These are phyloP conservation scores for Metschnikowia peoriensis DNA, from an alignment of 805 yeast genomes.

Conservation along the genomic window DNA sequence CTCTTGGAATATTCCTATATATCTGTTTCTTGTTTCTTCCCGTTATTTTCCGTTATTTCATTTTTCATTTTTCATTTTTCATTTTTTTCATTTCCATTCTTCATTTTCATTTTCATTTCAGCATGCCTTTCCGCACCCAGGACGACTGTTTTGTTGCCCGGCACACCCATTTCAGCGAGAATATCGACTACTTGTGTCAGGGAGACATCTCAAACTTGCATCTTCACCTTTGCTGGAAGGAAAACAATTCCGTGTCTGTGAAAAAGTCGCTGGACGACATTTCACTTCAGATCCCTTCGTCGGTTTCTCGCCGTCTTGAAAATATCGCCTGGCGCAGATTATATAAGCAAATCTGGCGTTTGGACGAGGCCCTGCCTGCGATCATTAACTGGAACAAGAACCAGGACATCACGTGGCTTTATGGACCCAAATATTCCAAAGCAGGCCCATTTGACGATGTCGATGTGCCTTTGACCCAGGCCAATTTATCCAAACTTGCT, in stretches of 20 bases:
- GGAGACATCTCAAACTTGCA: slow-evolving; percentile 16
- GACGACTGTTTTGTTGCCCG: slow-evolving; percentile 16
- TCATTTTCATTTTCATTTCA: neutral
- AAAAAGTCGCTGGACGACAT: slow-evolving; percentile 21
- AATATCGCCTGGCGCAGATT: slow-evolving; percentile 43
- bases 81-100: neutral
- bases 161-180: slow-evolving; percentile 17
- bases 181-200: slow-evolving; percentile 31
- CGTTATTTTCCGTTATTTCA: neutral
- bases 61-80: neutral
- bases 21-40: neutral
- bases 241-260: slow-evolving; percentile 19
- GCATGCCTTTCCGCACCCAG: slow-evolving; percentile 8
- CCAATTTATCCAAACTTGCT: slow-evolving; percentile 5
- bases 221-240: slow-evolving; percentile 27
- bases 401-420: slow-evolving; percentile 54
- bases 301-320: slow-evolving; percentile 27
- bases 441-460: neutral
- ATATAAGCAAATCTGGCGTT: slow-evolving; percentile 27
- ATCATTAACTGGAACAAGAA: slow-evolving; percentile 53
- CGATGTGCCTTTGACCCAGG: slow-evolving; percentile 6
- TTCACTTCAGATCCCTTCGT: slow-evolving; percentile 20
- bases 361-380: slow-evolving; percentile 39
- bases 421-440: slow-evolving; percentile 43
- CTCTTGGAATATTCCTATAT: neutral